Evolutionary conservation across 2,329 filamentous ascomycete species (phyloP), one percentile per base, ranked within the genome.

Genomic region (Xylariomycetidae sp.): DNA sequence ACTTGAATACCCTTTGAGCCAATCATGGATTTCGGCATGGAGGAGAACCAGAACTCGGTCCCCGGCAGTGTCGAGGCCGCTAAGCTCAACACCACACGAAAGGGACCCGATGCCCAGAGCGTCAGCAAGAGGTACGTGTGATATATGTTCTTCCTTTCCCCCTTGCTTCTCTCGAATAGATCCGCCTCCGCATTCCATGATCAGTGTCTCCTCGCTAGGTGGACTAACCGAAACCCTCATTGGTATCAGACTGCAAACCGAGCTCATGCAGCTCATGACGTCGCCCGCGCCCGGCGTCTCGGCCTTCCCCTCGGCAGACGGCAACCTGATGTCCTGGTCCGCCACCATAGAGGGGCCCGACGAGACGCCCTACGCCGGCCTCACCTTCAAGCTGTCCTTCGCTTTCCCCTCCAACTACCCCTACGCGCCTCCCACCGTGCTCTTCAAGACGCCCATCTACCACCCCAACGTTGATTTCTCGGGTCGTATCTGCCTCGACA

Each of bases 381-480:
- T 97, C 34, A 86, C 79, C 30, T 84, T 98, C 67, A 97, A 96
- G 70, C 85, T 98, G 48, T 84, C 81, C 49, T 90, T 98, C 59
- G 74, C 80, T 30, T 98, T 97, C 64, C 88, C 90, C 7, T 70
- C 77, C 51, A 95, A 90, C 67, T 98, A 98, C 59, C 92, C 92
- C 8, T 96, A 96, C 61, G 77, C 82, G 2, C 79, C 92, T 15
- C 92, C 92, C 1, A 88, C 84, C 3, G 92, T 98, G 13, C 75
- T 95, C 39, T 98, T 96, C 80, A 94, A 89, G 70, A 98, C 94
- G 6, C 92, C 92, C 23, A 96, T 98, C 65, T 98, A 97, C 72
- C 92, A 98, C 63, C 92, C 92, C 34, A 98, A 98, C 53, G 87
- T 98, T 50, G 92, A 98, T 67, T 96, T 98, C 68, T 89, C 85